Evolutionary conservation across 345 rosid species (phyloP), one percentile per base, ranked within the genome.

Genomic region (Aethionema arabicum): DNA sequence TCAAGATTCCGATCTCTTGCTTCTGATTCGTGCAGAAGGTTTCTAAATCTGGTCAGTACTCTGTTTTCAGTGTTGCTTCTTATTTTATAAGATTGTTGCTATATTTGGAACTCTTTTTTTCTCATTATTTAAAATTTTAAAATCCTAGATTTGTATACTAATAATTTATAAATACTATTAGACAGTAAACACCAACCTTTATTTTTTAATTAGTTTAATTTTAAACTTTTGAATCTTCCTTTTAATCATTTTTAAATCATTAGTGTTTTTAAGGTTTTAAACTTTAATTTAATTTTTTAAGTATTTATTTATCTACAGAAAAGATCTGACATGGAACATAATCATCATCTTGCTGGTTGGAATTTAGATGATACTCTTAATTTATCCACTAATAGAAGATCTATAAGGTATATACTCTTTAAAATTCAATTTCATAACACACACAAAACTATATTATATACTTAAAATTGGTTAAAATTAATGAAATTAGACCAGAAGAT

Each of bases 321-420:
- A 21, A 21, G 65, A 70, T 76, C 66, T 77, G 74, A 71, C 72
- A 85, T 85, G 91, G 80, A 84, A 71, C 79, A 79, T 39, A 68
- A 21, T 21, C 27, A 21, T 21, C 27, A 61, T 27, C 42, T 61
- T 54, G 77, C 78, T 50, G 80, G 76, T 61, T 86, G 90, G 95
- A 77, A 63, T 75, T 76, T 79, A 62, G 86, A 79, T 42, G 73
- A 53, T 36, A 83, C 74, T 73, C 70, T 71, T 56, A 79, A 69
- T 58, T 8, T 71, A 43, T 61, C 69, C 62, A 67, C 16, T 56
- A 78, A 63, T 30, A 80, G 59, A 70, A 86, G 72, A 67, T 55
- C 69, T 12, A 30, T 53, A 35, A 77, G 85, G 93, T 77, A 73
- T 57, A 21, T 21, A 21, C 27, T 21, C 27, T 21, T 21, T 21